Evolutionary conservation across 257 asterid genomes (phyloP), one percentile per base, ranked within the genome.

Genomic region (Haberlea rhodopensis): DNA sequence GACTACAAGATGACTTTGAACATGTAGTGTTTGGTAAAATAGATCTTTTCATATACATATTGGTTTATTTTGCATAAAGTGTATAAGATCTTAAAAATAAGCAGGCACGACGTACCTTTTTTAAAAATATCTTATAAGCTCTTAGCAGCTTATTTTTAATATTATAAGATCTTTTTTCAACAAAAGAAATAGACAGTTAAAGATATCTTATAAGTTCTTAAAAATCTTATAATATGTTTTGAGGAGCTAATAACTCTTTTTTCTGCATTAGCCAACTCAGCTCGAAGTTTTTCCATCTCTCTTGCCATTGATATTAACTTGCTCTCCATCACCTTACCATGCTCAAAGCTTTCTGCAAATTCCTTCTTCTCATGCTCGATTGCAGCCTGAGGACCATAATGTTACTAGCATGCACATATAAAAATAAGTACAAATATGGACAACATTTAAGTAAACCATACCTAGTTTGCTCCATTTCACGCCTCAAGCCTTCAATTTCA

Each of bases 261-360:
- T 70, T 92, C 95, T 40, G 90, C 95, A 79, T 80, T 87, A 62
- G 95, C 90, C 87, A 89, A 76, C 86, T 92, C 98, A 11, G 97
- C 97, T 68, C 96, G 86, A 70, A 92, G 95, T 72, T 87, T 92
- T 73, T 92, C 98, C 87, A 88, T 73, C 81, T 92, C 98, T 56
- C 96, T 74, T 11, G 90, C 87, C 96, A 92, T 87, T 45, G 96
- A 54, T 43, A 87, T 67, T 55, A 92, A 80, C 65, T 92, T 92
- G 74, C 75, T 82, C 87, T 92, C 94, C 98, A 92, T 92, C 52
- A 71, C 74, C 81, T 85, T 87, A 52, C 98, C 98, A 74, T 89
- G 94, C 43, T 92, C 98, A 73, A 82, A 87, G 85, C 90, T 92
- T 65, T 89, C 97, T 3, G 94, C 84, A 75, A 87, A 87, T 26